These are phyloP conservation scores for Vicia faba DNA, from an alignment of 306 rosid genomes.

Conservation along the genomic window DNA sequence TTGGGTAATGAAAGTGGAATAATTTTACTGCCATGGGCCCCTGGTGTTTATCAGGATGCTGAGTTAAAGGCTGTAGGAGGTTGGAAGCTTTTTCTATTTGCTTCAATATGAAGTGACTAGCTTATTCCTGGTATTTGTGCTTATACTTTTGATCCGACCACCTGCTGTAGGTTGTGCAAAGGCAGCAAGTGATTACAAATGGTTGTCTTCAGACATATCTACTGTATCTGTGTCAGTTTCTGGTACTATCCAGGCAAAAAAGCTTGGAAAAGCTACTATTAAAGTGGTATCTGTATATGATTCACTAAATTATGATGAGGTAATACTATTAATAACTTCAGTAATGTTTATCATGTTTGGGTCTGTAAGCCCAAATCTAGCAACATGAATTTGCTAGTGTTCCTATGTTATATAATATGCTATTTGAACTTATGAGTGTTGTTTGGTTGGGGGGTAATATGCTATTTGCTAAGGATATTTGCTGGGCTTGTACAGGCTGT, in stretches of 20 bases:
- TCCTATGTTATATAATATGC: constrained; percentile 10
- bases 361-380: constrained; percentile 25
- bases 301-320: constrained; percentile 84
- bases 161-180: constrained; percentile 75
- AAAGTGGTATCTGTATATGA: constrained; percentile 72
- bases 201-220: constrained; percentile 79
- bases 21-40: constrained; percentile 84
- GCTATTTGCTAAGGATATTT: neutral
- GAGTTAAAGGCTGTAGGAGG: constrained; percentile 85
- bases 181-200: constrained; percentile 69
- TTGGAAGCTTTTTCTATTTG: constrained; percentile 47
- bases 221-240: constrained; percentile 70
- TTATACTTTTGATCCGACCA: constrained; percentile 29
- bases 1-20: constrained; percentile 53
- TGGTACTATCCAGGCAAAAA: constrained; percentile 88
- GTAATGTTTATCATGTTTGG: constrained; percentile 23
- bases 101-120: constrained; percentile 38
- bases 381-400: constrained; percentile 14
- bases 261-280: constrained; percentile 84
- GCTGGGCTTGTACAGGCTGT: neutral
- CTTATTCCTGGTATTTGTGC: constrained; percentile 32
- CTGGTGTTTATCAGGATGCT: constrained; percentile 79
- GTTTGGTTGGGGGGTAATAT: constrained; percentile 27
- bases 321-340: constrained; percentile 40
- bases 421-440: constrained; percentile 20